These are phyloP conservation scores for Rugonectria rugulosa DNA, from an alignment of 2,329 filamentous ascomycete genomes.

Conservation along the genomic window DNA sequence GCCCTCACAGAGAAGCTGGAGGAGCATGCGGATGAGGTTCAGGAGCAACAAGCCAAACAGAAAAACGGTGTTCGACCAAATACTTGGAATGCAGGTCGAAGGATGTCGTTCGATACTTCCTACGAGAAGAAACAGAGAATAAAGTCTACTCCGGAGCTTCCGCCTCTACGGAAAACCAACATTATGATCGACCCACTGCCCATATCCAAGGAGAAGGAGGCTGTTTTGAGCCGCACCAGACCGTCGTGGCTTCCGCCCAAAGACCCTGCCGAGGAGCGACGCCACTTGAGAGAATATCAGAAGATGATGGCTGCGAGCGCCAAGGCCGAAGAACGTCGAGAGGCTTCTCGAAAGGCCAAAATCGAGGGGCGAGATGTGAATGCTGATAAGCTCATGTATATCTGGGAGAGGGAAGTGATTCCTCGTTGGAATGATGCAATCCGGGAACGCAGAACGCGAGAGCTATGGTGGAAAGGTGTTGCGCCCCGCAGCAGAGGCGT, in stretches of 20 bases:
- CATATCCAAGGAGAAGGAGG: conserved; percentile 86
- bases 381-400: conserved; percentile 61
- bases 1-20: conserved; percentile 82
- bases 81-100: conserved; percentile 48
- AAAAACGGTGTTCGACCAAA: conserved; percentile 47
- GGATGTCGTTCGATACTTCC: conserved; percentile 41
- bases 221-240: conserved; percentile 79
- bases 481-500: conserved; percentile 72
- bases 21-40: conserved; percentile 73
- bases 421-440: conserved; percentile 79
- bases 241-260: conserved; percentile 88
- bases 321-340: conserved; percentile 66
- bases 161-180: conserved; percentile 74
- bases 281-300: conserved; percentile 86
- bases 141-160: conserved; percentile 72
- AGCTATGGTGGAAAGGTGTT: conserved; percentile 85
- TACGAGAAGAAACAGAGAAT: conserved; percentile 60
- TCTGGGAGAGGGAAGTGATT: conserved; percentile 81
- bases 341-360: conserved; percentile 59
- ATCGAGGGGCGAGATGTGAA: conserved; percentile 62
- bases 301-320: conserved; percentile 76
- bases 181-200: conserved; percentile 87
- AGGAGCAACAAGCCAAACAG: conserved; percentile 46
- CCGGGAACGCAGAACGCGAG: conserved; percentile 71
- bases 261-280: conserved; percentile 88